Evolutionary conservation across 2,329 filamentous ascomycete genomes (phyloP).

Genomic region (Neobulgaria alba): DNA sequence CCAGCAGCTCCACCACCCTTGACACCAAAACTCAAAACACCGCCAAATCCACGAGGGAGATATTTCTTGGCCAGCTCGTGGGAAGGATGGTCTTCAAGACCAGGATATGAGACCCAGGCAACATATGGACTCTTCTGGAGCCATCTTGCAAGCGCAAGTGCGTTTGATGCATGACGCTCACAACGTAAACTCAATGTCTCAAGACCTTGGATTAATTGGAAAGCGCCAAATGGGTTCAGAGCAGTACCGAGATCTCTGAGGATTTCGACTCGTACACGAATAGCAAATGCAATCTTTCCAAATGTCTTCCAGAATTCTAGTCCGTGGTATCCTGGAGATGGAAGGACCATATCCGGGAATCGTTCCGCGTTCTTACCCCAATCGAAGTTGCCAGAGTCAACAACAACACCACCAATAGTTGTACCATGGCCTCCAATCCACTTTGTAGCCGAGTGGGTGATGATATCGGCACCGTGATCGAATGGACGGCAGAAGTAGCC

Average conservation of each 20-base stretch:
- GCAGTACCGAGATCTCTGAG: constrained; percentile 76
- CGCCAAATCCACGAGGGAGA: constrained; percentile 73
- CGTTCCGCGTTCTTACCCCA: constrained; percentile 78
- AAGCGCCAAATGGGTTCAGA: constrained; percentile 84
- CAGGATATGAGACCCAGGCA: constrained; percentile 89
- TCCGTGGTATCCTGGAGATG: constrained; percentile 81
- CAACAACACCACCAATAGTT: constrained; percentile 76
- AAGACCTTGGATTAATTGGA: constrained; percentile 80
- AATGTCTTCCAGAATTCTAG: constrained; percentile 94
- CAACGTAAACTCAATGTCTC: constrained; percentile 84
- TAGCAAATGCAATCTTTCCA: constrained; percentile 71
- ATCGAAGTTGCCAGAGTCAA: constrained; percentile 88
- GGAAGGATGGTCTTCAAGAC: constrained; percentile 71
- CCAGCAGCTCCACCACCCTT: constrained; percentile 82
- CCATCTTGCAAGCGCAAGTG: constrained; percentile 71
- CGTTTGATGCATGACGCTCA: constrained; percentile 81
- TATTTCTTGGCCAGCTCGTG: constrained; percentile 82
- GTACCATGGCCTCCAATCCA: constrained; percentile 97
- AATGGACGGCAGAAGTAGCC: constrained; percentile 84
- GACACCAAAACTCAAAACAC: constrained; percentile 87
- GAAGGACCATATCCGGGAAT: constrained; percentile 91
- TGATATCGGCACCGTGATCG: constrained; percentile 56
- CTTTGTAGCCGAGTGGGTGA: constrained; percentile 66
- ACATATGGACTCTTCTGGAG: constrained; percentile 78
- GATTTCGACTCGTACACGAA: constrained; percentile 81